A percentile compares a stretch with the other conserved stretches of the same genome.
phyloP scores from a whole-genome alignment of 108 stramenopile genomes.

The Cylindrotheca closterium region DNA sequence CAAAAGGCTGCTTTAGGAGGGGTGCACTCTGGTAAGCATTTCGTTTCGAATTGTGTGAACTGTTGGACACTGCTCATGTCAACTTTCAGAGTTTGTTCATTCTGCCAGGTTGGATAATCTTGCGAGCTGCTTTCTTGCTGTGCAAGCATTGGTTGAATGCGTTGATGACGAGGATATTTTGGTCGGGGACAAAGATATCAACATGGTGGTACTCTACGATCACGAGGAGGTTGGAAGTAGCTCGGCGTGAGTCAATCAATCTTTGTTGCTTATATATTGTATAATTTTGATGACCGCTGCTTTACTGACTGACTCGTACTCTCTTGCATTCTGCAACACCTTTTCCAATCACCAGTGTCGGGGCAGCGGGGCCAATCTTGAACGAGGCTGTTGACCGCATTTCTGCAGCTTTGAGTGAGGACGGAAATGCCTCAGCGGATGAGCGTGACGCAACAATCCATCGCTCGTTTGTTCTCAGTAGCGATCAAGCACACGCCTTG shows the following conservation, averaged over 20 bases:
- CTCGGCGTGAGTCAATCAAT: conserved; percentile 38
- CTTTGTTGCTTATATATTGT: background rate
- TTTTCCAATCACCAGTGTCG: conserved; percentile 28
- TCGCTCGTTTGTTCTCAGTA: conserved; percentile 63
- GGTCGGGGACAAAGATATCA: conserved; percentile 62
- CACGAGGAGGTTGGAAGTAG: conserved; percentile 95
- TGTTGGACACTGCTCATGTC: too few relatives aligned
- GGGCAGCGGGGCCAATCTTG: conserved; percentile 88
- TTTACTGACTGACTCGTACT: background rate
- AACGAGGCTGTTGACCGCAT: conserved; percentile 78
- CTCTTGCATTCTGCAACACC: background rate
- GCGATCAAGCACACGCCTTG: conserved; percentile 96
- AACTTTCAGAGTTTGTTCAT: conserved; percentile 81
- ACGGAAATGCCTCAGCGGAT: conserved; percentile 20
- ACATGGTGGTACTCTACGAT: conserved; percentile 93
- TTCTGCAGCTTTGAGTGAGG: conserved; percentile 44
- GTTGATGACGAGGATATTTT: conserved; percentile 35
- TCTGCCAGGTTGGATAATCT: conserved; percentile 95
- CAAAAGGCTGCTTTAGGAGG: conserved; percentile 91
- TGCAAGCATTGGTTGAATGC: conserved; percentile 70
- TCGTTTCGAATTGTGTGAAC: background rate
- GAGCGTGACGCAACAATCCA: conserved; percentile 40
- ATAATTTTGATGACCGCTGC: background rate
- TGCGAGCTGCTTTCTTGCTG: conserved; percentile 86
- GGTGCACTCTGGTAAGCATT: conserved; percentile 22